phyloP scores from a whole-genome alignment of 441 rosid species.

The Populus hybrid region DNA sequence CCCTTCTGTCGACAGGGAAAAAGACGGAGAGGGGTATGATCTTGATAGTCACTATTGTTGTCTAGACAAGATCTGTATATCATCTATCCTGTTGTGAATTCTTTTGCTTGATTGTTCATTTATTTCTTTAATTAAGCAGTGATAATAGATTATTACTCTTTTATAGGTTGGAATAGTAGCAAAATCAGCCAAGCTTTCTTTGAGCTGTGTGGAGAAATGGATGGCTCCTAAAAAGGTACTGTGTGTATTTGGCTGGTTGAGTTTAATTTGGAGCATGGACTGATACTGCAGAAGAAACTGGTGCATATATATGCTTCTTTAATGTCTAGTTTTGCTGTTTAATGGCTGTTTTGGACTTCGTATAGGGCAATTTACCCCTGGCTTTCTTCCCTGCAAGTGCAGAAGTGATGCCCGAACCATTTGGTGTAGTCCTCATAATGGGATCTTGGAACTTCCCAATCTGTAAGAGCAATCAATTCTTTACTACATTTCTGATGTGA shows the following conservation, averaged over 20 bases:
- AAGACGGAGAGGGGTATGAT: too few species aligned
- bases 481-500: not conserved
- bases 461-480: conserved; percentile 39
- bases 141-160: not conserved
- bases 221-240: conserved; percentile 60
- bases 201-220: conserved; percentile 66
- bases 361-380: conserved; percentile 51
- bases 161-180: conserved; percentile 53
- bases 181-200: conserved; percentile 49
- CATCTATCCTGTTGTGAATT: not conserved
- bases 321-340: not conserved
- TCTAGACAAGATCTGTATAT: not conserved
- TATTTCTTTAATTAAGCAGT: not conserved
- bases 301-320: not conserved
- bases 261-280: not conserved
- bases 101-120: not conserved
- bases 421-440: conserved; percentile 69
- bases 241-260: not conserved
- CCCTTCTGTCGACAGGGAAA: too few species aligned
- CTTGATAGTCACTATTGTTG: not conserved
- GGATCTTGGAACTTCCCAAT: conserved; percentile 87
- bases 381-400: conserved; percentile 62
- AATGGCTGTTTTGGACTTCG: not conserved
- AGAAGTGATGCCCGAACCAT: conserved; percentile 63
- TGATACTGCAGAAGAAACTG: not conserved